Evolutionary conservation across 108 stramenopile genomes (phyloP), one percentile per base, ranked within the genome.

Genomic region (Mediolabrus comicus): DNA sequence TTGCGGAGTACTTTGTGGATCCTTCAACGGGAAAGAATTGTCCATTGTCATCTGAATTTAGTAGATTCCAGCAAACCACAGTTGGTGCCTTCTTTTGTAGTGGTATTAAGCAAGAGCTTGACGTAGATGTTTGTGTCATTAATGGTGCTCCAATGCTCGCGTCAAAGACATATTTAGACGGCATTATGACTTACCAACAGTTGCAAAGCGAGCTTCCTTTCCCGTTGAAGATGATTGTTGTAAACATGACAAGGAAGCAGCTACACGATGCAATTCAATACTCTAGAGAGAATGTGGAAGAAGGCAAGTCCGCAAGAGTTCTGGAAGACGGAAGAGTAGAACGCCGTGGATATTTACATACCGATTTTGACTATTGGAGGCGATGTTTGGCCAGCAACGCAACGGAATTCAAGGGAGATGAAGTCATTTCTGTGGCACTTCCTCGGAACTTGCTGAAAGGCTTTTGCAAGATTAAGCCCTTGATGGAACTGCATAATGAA

Each of bases 91-190:
- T 88, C 38, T 81, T 94, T 17, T 87, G 88, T 35, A 69, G 63
- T 12, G 85, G 87, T 29, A 77, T 89, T 57, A 86, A 85, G 59
- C 69, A 77, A 27, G 88, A 88, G 59, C 49, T 89, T 26, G 82
- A 85, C 41, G 67, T 59, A 3, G 92, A 94, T 67, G 85, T 72
- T 0, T 83, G 85, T 27, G 62, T 88, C 25, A 80, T 94, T 36
- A 91, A 94, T 58, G 90, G 88, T 2, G 90, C 87, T n/a, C 68
- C 84, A 16, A 88, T 94, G 62, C 87, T 90, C 38, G 90, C 83
- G 0, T 66, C 63, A n/a, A 65, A 43, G n/a, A 51, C 41, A 0
- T 94, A 91, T 62, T 32, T 28, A 2, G 54, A 74, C 29, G 77
- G 67, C 14, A 65, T 56, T 33, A 83, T 94, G 80, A 87, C 75